These are phyloP conservation scores for Penicillium chermesinum DNA, from an alignment of 495 filamentous ascomycete species.

Conservation along the genomic window DNA sequence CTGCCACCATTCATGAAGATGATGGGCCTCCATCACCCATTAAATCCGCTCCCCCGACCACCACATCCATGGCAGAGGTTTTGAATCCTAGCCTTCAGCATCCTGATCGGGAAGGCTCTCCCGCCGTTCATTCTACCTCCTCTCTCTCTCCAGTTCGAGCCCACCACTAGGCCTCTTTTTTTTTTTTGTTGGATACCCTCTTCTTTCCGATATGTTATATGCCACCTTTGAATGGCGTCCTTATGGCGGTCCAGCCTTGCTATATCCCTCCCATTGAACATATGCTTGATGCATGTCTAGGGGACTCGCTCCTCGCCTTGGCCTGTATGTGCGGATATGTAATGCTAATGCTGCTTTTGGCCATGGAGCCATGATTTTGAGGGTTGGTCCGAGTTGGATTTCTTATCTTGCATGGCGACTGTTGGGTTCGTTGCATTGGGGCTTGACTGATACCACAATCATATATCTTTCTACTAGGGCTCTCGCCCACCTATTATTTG, in stretches of 20 bases:
- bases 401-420: constrained; percentile 19
- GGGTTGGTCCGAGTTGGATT: constrained; percentile 6
- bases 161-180: constrained; percentile 11
- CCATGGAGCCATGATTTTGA: constrained; percentile 10
- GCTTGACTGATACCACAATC: constrained; percentile 27
- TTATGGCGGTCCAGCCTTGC: constrained; percentile 3
- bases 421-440: constrained; percentile 16
- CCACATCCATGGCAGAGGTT: constrained; percentile 27
- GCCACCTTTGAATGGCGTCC: constrained; percentile 9
- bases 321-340: constrained; percentile 3
- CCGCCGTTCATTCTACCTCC: constrained; percentile 18
- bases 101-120: constrained; percentile 15
- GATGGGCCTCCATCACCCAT: constrained; percentile 26
- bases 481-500: constrained; percentile 8
- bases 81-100: constrained; percentile 13
- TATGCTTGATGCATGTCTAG: background rate
- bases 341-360: constrained; percentile 10
- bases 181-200: constrained; percentile 8
- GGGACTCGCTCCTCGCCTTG: too few relatives aligned
- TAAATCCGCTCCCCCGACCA: constrained; percentile 31
- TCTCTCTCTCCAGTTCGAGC: constrained; percentile 15
- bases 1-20: constrained; percentile 31
- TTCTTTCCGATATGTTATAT: constrained; percentile 17
- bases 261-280: background rate
- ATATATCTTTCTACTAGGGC: constrained; percentile 6